These are phyloP conservation scores for Gaertneriomyces semiglobifer DNA, from an alignment of 192 early-diverging fungal genomes.

Conservation along the genomic window DNA sequence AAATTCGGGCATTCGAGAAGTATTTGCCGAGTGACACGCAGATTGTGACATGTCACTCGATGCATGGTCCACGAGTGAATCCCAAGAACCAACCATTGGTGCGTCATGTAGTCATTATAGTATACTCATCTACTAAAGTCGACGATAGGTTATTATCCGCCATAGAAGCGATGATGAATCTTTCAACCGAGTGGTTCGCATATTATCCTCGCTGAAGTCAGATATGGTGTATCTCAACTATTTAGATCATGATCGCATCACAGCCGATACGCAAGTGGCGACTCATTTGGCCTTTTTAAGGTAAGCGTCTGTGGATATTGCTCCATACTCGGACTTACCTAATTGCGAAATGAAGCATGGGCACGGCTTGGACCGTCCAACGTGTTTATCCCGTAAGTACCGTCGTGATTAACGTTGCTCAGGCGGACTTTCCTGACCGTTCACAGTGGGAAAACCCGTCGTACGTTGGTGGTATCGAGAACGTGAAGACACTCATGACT, in stretches of 20 bases:
- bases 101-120: not conserved
- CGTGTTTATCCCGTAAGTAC: conserved; percentile 69
- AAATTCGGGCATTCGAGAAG: conserved; percentile 85
- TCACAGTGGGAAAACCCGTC: conserved; percentile 77
- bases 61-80: conserved; percentile 90
- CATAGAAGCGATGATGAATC: conserved; percentile 64
- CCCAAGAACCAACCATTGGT: conserved; percentile 71
- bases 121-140: not conserved
- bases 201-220: conserved; percentile 74
- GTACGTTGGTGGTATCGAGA: conserved; percentile 93
- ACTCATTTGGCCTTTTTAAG: conserved; percentile 93
- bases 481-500: conserved; percentile 92
- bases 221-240: conserved; percentile 74
- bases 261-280: conserved; percentile 96
- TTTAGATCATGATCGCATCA: conserved; percentile 90
- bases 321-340: not conserved
- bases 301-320: conserved; percentile 25
- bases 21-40: conserved; percentile 86
- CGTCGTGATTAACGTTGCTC: not conserved
- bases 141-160: conserved; percentile 65
- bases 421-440: not conserved
- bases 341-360: conserved; percentile 60
- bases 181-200: conserved; percentile 56
- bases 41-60: conserved; percentile 90
- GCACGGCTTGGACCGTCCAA: conserved; percentile 86